Percentiles rank a stretch among this genome's conserved stretches.
phyloP scores from a whole-genome alignment of 2,329 filamentous ascomycete genomes.

The Phialemoniopsis sp. region DNA sequence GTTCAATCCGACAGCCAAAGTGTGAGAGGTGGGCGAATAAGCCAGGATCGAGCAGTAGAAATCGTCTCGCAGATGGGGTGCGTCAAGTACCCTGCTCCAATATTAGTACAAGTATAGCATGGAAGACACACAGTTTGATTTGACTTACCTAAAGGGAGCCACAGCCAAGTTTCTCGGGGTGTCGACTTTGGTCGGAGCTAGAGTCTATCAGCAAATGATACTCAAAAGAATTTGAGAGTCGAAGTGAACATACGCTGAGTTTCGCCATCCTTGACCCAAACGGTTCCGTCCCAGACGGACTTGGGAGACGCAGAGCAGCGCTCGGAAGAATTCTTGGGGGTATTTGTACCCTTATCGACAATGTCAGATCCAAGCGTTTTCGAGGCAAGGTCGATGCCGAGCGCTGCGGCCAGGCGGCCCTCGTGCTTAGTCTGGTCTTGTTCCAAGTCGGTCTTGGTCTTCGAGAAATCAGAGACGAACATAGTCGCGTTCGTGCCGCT shows the following conservation, averaged over 20 bases:
- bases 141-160: constrained; percentile 70
- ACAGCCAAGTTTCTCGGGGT: constrained; percentile 53
- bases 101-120: background rate
- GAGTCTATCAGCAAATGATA: background rate
- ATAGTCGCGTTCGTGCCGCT: constrained; percentile 70
- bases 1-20: constrained; percentile 79
- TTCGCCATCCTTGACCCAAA: constrained; percentile 27
- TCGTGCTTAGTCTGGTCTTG: constrained; percentile 68
- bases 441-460: constrained; percentile 34
- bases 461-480: constrained; percentile 48
- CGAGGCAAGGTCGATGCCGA: constrained; percentile 70
- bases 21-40: constrained; percentile 71
- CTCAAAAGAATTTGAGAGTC: background rate
- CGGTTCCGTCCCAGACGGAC: constrained; percentile 35
- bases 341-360: constrained; percentile 9
- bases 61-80: constrained; percentile 84
- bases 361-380: constrained; percentile 58
- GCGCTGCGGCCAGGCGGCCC: constrained; percentile 70
- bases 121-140: background rate
- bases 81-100: constrained; percentile 67
- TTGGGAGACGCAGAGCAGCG: constrained; percentile 14
- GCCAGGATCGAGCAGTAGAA: constrained; percentile 92
- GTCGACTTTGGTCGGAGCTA: constrained; percentile 7
- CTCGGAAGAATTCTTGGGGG: constrained; percentile 6
- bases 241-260: no score